Evolutionary conservation across 306 rosid genomes (phyloP), one percentile per base, ranked within the genome.

Genomic region (Prunus mume): DNA sequence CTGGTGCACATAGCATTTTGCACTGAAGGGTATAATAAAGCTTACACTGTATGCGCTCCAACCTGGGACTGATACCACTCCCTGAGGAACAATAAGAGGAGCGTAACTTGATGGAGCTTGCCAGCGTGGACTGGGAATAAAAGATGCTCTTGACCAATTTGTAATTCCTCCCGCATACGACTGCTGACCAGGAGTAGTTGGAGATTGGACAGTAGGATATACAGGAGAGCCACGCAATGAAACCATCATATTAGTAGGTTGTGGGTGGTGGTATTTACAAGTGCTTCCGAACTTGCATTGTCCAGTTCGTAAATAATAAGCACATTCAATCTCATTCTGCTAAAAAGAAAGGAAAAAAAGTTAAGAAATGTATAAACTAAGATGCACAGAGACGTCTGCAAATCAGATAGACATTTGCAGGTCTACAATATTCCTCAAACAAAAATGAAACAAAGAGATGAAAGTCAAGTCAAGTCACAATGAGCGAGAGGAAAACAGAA

Each of bases 211-310:
- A 9, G 92, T 84, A 41, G 98, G 95, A 84, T 92, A 94, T 78
- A 88, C 91, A 67, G 97, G 86, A 74, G 97, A 94, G 64, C 96
- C 88, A 19, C 88, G 82, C 88, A 94, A 78, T 60, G 98, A 84
- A 82, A 94, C 93, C 89, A 94, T 88, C 98, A 92, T 90, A 81
- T 90, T 94, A 68, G 79, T 86, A 65, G 95, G 98, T 82, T 87
- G 96, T 70, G 98, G 98, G 78, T 95, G 98, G 80, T 95, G 97
- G 88, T 85, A 95, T 88, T 95, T 95, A 88, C 98, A 95, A 47
- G 96, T 92, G 87, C 85, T 81, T 73, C 91, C 97, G 72, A 90
- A 95, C 85, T 95, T 92, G 89, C 98, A 94, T 77, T 88, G 95
- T 69, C 98, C 98, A 45, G 97, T 92, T 89, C 98, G 88, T 83